Evolutionary conservation across 2,329 filamentous ascomycete species (phyloP).

Genomic region (Fusarium hostae): DNA sequence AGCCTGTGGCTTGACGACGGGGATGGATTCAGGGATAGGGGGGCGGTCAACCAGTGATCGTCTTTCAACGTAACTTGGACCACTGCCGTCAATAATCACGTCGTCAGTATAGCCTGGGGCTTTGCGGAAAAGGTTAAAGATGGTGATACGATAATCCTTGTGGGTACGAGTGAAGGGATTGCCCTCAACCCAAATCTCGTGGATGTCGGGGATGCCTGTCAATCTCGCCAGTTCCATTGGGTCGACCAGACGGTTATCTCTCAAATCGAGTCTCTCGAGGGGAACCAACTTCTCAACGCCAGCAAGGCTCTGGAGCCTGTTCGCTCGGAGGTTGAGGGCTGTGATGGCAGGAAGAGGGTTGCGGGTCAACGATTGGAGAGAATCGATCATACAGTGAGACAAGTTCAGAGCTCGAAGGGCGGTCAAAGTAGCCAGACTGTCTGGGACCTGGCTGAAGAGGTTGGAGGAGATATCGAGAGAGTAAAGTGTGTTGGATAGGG

Average conservation of each 20-base stretch:
- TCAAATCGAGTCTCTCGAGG: slow-evolving; percentile 87
- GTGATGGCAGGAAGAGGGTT: slow-evolving; percentile 93
- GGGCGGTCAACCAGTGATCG: slow-evolving; percentile 85
- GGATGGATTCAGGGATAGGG: slow-evolving; percentile 78
- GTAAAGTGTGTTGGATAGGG: slow-evolving; percentile 86
- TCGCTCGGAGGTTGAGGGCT: slow-evolving; percentile 89
- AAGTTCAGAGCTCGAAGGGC: slow-evolving; percentile 92
- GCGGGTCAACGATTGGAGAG: slow-evolving; percentile 84
- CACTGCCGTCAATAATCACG: slow-evolving; percentile 85
- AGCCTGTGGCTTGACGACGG: slow-evolving; percentile 77
- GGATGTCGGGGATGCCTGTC: slow-evolving; percentile 89
- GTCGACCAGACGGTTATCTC: slow-evolving; percentile 92
- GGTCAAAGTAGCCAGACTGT: slow-evolving; percentile 86
- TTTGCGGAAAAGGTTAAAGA: slow-evolving; percentile 95
- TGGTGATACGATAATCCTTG: slow-evolving; percentile 83
- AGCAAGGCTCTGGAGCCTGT: slow-evolving; percentile 86
- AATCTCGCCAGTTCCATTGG: slow-evolving; percentile 89
- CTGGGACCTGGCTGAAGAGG: slow-evolving; percentile 92
- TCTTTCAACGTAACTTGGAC: slow-evolving; percentile 85
- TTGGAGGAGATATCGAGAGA: slow-evolving; percentile 94
- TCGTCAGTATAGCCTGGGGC: slow-evolving; percentile 92
- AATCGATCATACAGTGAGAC: slow-evolving; percentile 97
- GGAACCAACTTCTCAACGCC: slow-evolving; percentile 91
- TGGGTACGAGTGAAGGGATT: slow-evolving; percentile 94
- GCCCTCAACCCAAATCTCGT: slow-evolving; percentile 90